phyloP scores from a whole-genome alignment of 2,329 filamentous ascomycete species.

The Calonectria crousiana region DNA sequence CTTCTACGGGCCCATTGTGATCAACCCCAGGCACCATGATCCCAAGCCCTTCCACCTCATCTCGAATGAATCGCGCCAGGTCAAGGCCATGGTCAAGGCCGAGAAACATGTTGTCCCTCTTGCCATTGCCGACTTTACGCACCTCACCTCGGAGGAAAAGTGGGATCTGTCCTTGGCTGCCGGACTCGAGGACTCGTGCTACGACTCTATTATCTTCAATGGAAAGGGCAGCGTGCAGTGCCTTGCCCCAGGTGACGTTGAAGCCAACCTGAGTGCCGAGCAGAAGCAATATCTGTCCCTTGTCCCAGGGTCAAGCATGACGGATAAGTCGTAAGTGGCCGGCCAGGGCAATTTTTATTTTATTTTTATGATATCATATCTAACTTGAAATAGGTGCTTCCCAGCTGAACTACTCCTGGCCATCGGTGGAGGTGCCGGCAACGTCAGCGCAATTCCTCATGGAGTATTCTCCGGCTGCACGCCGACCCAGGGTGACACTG shows the following conservation, averaged over 20 bases:
- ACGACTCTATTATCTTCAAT: slow-evolving; percentile 72
- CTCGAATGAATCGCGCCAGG: slow-evolving; percentile 45
- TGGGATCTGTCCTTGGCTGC: slow-evolving; percentile 58
- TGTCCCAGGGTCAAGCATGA: slow-evolving; percentile 49
- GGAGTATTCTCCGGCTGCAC: slow-evolving; percentile 61
- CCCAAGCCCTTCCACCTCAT: slow-evolving; percentile 65
- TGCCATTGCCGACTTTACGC: slow-evolving; percentile 68
- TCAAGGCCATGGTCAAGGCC: slow-evolving; percentile 61
- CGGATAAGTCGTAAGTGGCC: slow-evolving; percentile 54
- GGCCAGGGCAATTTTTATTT: no score
- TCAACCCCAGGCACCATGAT: slow-evolving; percentile 51
- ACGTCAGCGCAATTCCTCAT: slow-evolving; percentile 55
- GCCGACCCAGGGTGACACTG: slow-evolving; percentile 56
- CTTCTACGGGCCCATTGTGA: slow-evolving; percentile 67
- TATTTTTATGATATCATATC: not conserved
- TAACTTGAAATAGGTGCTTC: slow-evolving; percentile 31
- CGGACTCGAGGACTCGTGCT: slow-evolving; percentile 65
- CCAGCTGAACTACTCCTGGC: slow-evolving; percentile 55
- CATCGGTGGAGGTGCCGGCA: slow-evolving; percentile 42
- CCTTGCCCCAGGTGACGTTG: slow-evolving; percentile 57
- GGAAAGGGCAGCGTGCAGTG: slow-evolving; percentile 70
- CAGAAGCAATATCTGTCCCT: slow-evolving; percentile 48
- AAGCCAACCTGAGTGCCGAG: slow-evolving; percentile 48
- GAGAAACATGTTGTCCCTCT: slow-evolving; percentile 61
- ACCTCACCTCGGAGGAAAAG: slow-evolving; percentile 63